These are phyloP conservation scores for Cochlearia excelsa DNA, from an alignment of 345 rosid genomes.

Conservation along the genomic window DNA sequence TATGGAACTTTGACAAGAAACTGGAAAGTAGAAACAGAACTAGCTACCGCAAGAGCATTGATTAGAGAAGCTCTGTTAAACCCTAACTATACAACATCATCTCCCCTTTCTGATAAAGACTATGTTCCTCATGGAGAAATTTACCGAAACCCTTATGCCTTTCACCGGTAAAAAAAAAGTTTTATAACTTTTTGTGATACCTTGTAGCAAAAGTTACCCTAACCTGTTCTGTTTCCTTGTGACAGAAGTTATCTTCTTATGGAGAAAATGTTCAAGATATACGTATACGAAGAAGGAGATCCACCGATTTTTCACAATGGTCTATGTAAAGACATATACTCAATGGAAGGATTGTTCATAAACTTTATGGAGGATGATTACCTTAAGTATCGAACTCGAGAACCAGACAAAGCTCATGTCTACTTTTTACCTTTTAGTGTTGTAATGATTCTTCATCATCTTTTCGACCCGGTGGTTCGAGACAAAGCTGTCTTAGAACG, in stretches of 20 bases:
- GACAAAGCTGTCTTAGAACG: conserved; percentile 46
- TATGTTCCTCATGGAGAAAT: conserved; percentile 48
- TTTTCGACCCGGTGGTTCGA: conserved; percentile 40
- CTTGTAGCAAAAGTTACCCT: neutral
- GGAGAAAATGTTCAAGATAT: conserved; percentile 61
- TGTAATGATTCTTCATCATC: conserved; percentile 57
- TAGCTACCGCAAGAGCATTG: conserved; percentile 50
- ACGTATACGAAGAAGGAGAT: conserved; percentile 64
- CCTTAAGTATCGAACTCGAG: conserved; percentile 36
- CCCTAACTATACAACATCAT: conserved; percentile 17
- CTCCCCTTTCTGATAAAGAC: conserved; percentile 33
- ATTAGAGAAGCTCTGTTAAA: conserved; percentile 42
- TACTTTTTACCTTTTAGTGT: conserved; percentile 75
- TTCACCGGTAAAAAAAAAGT: conserved; percentile 41
- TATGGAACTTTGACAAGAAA: conserved; percentile 28
- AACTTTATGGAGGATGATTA: conserved; percentile 49
- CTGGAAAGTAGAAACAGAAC: conserved; percentile 40
- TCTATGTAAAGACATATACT: conserved; percentile 61
- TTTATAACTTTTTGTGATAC: neutral
- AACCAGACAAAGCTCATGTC: conserved; percentile 56
- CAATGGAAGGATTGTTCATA: conserved; percentile 59
- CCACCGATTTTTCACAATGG: conserved; percentile 64
- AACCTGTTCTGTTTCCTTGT: neutral
- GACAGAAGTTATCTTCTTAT: conserved; percentile 57
- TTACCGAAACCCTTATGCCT: conserved; percentile 49